These are phyloP conservation scores for Calonectria montana DNA, from an alignment of 2,329 filamentous ascomycete species.

Conservation along the genomic window DNA sequence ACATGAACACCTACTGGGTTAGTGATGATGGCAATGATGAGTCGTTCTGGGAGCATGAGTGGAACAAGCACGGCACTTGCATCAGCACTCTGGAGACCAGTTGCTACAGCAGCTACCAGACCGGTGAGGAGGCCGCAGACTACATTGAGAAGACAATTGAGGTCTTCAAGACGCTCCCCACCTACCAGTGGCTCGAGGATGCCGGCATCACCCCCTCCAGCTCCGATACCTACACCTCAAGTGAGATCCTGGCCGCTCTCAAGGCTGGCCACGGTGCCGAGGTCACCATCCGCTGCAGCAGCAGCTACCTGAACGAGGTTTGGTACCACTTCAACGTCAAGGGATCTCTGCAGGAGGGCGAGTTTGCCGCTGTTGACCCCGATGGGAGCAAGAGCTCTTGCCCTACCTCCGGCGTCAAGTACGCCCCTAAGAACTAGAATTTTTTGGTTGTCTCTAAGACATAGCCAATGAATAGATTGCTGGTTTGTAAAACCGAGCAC, in stretches of 20 bases:
- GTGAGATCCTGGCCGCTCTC: constrained; percentile 70
- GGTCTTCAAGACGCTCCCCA: constrained; percentile 74
- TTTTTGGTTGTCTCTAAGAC: too few species aligned
- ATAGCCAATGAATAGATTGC: neutral
- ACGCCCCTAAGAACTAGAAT: constrained; percentile 38
- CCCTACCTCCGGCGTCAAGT: constrained; percentile 53
- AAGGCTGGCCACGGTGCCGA: constrained; percentile 63
- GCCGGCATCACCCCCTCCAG: constrained; percentile 69
- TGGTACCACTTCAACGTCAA: constrained; percentile 74
- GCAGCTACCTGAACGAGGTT: constrained; percentile 61
- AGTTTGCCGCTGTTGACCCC: constrained; percentile 67
- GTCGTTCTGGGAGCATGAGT: constrained; percentile 80
- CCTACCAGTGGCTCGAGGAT: constrained; percentile 70
- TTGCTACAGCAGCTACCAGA: constrained; percentile 73
- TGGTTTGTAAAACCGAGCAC: neutral
- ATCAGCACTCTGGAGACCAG: constrained; percentile 74
- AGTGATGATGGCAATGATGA: constrained; percentile 73
- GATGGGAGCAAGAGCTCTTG: constrained; percentile 69
- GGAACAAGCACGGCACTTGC: constrained; percentile 80
- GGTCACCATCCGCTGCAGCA: constrained; percentile 68
- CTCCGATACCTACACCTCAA: constrained; percentile 67
- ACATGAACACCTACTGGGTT: constrained; percentile 80
- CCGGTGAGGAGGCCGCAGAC: constrained; percentile 74
- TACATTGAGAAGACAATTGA: constrained; percentile 75
- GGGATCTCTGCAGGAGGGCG: constrained; percentile 68